Conservation (phyloP, 192 early-diverging fungal genomes). For the Backusella australiensis region DNA sequence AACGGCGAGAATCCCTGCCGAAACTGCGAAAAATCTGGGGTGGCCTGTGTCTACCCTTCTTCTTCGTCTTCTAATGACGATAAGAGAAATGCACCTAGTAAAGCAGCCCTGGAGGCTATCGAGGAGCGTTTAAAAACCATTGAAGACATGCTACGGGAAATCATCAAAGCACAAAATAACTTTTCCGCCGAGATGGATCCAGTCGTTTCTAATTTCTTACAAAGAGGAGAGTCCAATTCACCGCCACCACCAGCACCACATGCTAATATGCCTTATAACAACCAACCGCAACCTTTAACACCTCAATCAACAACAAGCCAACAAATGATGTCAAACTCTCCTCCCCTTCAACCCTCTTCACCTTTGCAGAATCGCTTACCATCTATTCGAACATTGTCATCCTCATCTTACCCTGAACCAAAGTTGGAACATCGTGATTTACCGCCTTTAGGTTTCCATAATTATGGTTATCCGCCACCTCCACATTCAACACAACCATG, state of each 20-base stretch:
- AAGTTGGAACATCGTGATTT: conserved; percentile 11
- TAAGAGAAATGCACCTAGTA: conserved; percentile 33
- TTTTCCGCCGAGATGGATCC: conserved; percentile 22
- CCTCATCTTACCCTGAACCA: conserved; percentile 4
- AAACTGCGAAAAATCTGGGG: conserved; percentile 32
- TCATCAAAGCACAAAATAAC: conserved; percentile 23
- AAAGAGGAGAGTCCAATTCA: conserved; percentile 7
- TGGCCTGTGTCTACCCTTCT: conserved; percentile 31
- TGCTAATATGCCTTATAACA: not conserved
- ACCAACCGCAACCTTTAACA: not conserved
- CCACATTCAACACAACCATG: not conserved
- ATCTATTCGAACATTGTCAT: conserved; percentile 21
- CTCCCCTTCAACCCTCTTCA: not conserved
- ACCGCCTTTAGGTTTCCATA: conserved; percentile 11
- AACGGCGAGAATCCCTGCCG: conserved; percentile 35
- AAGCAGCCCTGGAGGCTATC: conserved; percentile 38
- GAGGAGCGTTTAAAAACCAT: conserved; percentile 39
- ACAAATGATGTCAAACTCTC: not conserved
- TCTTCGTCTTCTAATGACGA: conserved; percentile 26
- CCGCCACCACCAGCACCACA: not conserved
- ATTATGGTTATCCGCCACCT: not conserved
- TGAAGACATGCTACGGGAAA: conserved; percentile 37
- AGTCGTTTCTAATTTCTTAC: conserved; percentile 14
- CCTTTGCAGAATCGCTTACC: conserved; percentile 19
- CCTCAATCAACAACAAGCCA: not conserved